A percentile compares a stretch with the other conserved stretches of the same genome.
Evolutionary conservation across 345 rosid species (phyloP).

Genomic region (Eucalyptus albens): DNA sequence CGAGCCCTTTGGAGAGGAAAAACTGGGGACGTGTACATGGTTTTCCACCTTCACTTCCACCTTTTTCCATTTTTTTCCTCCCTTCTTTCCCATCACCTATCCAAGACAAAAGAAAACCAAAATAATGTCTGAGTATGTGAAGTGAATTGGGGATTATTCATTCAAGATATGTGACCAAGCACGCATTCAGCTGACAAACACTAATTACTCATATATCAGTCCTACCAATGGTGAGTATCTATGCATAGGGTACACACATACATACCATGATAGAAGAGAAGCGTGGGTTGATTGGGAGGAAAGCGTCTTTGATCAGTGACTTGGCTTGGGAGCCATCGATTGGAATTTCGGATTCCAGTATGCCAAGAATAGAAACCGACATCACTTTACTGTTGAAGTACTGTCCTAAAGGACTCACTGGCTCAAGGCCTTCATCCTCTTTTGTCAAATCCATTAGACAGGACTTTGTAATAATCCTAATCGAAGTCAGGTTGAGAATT

Average conservation of each 20-base stretch:
- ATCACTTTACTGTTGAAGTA: slow-evolving; percentile 13
- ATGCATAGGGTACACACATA: not conserved
- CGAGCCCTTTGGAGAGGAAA: not conserved
- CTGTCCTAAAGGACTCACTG: slow-evolving; percentile 27
- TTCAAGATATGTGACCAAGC: not conserved
- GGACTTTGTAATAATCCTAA: not conserved
- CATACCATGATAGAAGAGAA: slow-evolving; percentile 34
- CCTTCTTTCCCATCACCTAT: not conserved
- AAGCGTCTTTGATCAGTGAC: slow-evolving; percentile 1
- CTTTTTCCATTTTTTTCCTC: not conserved
- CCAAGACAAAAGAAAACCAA: not conserved
- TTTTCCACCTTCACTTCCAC: not conserved
- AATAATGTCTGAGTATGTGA: not conserved
- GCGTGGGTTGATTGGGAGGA: slow-evolving; percentile 31
- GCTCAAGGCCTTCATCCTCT: not conserved
- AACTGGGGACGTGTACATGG: slow-evolving; percentile 1
- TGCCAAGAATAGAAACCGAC: slow-evolving; percentile 4
- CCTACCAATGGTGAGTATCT: not conserved
- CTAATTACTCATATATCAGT: not conserved
- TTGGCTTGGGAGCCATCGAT: not conserved
- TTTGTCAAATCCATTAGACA: not conserved
- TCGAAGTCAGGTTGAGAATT: not conserved
- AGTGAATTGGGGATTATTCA: not conserved
- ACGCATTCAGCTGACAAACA: not conserved
- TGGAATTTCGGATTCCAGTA: not conserved